Percentiles rank a stretch among this genome's conserved stretches.
phyloP scores from a whole-genome alignment of 345 rosid species.

The Eucalyptus cloeziana region DNA sequence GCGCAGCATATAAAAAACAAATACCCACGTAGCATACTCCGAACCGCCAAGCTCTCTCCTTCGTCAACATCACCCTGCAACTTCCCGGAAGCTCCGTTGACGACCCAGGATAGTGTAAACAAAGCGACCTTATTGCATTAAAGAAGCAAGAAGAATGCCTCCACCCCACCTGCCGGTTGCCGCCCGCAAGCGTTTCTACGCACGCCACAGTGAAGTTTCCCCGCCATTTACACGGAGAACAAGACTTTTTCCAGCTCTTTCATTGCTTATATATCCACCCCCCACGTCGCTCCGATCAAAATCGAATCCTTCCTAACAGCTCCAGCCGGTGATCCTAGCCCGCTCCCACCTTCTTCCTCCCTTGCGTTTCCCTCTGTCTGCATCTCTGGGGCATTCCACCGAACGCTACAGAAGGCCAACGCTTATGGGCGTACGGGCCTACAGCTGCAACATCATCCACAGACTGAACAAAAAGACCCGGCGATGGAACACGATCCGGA shows the following conservation, averaged over 20 bases:
- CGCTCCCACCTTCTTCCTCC: not conserved
- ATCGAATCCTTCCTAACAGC: not conserved
- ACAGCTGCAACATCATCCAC: not conserved
- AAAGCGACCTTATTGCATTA: not conserved
- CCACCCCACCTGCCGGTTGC: not conserved
- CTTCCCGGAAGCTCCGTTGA: not conserved
- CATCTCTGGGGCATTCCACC: not conserved
- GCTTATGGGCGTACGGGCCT: not conserved
- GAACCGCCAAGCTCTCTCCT: not conserved
- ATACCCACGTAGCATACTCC: not conserved
- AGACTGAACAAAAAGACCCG: not conserved
- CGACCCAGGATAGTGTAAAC: not conserved
- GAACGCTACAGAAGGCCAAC: not conserved
- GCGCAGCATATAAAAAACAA: not conserved
- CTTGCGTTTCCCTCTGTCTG: not conserved
- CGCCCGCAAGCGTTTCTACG: not conserved
- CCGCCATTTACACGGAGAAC: not conserved
- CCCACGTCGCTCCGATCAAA: not conserved
- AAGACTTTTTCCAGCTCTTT: too few relatives aligned
- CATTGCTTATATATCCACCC: not conserved
- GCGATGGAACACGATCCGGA: not conserved
- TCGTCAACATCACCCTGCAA: not conserved
- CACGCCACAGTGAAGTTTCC: not conserved
- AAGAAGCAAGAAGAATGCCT: not conserved
- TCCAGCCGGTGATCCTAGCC: not conserved